A percentile compares a stretch with the other conserved stretches of the same genome.
phyloP scores from a whole-genome alignment of 768 basidiomycete genomes.

The Boletus rubescentipes region DNA sequence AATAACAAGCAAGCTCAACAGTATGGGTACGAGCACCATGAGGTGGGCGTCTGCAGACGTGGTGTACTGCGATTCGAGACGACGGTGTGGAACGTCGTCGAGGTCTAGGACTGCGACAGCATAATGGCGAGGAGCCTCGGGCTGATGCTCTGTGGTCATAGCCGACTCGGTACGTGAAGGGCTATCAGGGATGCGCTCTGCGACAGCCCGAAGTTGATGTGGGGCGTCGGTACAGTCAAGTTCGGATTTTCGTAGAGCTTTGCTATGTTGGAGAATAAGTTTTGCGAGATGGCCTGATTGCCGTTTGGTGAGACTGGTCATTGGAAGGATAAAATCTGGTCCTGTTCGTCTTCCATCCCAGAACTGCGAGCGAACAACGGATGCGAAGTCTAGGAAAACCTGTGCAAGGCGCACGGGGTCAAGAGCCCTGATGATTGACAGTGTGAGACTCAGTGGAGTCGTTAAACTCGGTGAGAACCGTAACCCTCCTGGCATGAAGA shows the following conservation, averaged over 20 bases:
- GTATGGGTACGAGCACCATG: conserved; percentile 12
- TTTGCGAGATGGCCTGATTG: conserved; percentile 17
- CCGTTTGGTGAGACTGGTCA: conserved; percentile 19
- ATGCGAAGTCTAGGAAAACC: conserved; percentile 16
- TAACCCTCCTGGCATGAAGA: not conserved
- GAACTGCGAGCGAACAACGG: conserved; percentile 14
- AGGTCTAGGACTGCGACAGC: conserved; percentile 15
- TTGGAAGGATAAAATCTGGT: conserved; percentile 18
- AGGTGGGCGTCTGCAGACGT: conserved; percentile 12
- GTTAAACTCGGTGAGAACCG: not conserved
- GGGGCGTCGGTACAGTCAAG: not conserved
- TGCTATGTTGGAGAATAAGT: conserved; percentile 16
- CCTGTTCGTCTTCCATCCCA: conserved; percentile 23
- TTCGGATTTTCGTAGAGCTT: not conserved
- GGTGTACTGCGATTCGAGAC: conserved; percentile 7
- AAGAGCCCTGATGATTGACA: conserved; percentile 4
- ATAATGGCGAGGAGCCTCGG: not conserved
- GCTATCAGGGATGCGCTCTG: not conserved
- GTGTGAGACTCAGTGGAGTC: not conserved
- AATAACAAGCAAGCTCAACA: conserved; percentile 9
- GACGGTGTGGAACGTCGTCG: not conserved
- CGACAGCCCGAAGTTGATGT: not conserved
- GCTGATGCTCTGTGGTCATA: not conserved
- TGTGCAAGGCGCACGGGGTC: conserved; percentile 12
- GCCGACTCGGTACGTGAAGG: not conserved